Base-by-base conservation (phyloP, 331 rosid genomes). In the Prunus yedoensis region DNA sequence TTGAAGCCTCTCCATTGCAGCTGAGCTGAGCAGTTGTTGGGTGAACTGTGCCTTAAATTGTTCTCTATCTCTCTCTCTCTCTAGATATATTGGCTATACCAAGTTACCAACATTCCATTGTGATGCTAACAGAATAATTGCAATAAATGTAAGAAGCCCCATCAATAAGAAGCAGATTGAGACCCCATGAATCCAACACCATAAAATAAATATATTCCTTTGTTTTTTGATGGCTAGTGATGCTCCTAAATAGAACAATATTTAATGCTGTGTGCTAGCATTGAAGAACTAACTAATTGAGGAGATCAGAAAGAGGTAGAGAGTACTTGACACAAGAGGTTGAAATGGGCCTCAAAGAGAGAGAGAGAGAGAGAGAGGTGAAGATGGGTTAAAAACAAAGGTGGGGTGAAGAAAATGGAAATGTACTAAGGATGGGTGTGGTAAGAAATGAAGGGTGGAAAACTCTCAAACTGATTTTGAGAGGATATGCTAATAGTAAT, bases 1-100 rank as follows among this genome's bases (percentile, higher is more conserved):
- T 90, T 90, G 93, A 58, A 90, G 89, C 78, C 91, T 85, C 89
- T 94, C 94, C 99, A 94, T 94, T 70, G 71, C 45, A 71, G 52
- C 30, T 46, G 76, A 72, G 88, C 66, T 30, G 71, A 79, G 74
- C 4, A 74, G 84, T 14, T 68, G 72, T 78, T 74, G 80, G 84
- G 59, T 59, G 79, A 78, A 87, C 65, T 51, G 15, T 51, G 66
- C 25, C 73, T 70, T 73, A 81, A 85, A 85, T 56, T 54, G 56
- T 57, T 57, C 50, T 76, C 43, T n/a, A n/a, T 65, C 46, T 62
- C 62, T 67, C 12, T 61, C 74, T 60, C 66, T 80, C 73, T 65
- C 82, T 82, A 62, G 66, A 13, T 25, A 32, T 57, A 57, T 15
- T 38, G 43, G 43, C 43, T 38, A 38, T 38, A 6, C 43, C 43